These are phyloP conservation scores for Saccharomycopsis malanga DNA, from an alignment of 805 yeast species.

Conservation along the genomic window DNA sequence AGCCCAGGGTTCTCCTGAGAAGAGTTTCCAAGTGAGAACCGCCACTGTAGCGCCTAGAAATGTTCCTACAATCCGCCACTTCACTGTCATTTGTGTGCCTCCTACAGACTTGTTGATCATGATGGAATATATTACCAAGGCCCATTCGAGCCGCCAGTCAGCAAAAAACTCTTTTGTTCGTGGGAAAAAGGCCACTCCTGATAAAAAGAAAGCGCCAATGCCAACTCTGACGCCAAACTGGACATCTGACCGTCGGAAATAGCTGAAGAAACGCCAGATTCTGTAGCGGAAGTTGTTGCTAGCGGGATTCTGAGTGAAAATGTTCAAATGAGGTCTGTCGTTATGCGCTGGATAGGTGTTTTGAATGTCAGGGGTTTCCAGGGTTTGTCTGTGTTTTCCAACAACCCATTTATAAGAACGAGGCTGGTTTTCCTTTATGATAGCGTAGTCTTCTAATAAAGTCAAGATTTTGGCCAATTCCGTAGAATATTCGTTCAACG, in stretches of 20 bases:
- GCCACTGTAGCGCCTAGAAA: slow-evolving; percentile 64
- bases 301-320: not conserved
- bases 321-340: slow-evolving; percentile 2
- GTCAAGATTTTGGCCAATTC: slow-evolving; percentile 47
- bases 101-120: slow-evolving; percentile 83
- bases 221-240: slow-evolving; percentile 79
- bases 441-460: slow-evolving; percentile 35
- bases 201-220: slow-evolving; percentile 60
- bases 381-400: not conserved
- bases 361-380: not conserved
- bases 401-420: slow-evolving; percentile 44
- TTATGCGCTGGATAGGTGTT: not conserved
- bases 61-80: slow-evolving; percentile 71
- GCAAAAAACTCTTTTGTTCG: slow-evolving; percentile 46
- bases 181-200: slow-evolving; percentile 60
- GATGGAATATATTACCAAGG: slow-evolving; percentile 70
- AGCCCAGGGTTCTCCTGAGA: slow-evolving; percentile 47
- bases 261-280: slow-evolving; percentile 44
- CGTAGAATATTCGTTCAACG: slow-evolving; percentile 53
- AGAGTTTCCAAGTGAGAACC: slow-evolving; percentile 48
- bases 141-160: slow-evolving; percentile 79
- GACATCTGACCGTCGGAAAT: slow-evolving; percentile 56
- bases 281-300: slow-evolving; percentile 26
- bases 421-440: slow-evolving; percentile 8
- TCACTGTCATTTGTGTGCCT: slow-evolving; percentile 73